Conservation (phyloP, 2,329 filamentous ascomycete species). For the Cadophora luteo-olivacea region DNA sequence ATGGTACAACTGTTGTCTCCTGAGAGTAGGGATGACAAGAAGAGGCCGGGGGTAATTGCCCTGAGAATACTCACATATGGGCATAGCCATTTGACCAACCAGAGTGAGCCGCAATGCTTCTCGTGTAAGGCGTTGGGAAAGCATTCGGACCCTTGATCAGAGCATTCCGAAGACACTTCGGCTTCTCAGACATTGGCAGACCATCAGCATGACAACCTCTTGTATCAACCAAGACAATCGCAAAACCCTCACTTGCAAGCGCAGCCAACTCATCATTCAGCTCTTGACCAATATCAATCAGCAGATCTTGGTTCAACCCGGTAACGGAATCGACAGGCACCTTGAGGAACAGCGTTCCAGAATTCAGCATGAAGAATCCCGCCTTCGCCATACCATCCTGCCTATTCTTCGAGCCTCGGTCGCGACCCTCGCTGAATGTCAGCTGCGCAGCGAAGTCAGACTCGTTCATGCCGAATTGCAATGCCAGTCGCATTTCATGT, state of each 20-base stretch:
- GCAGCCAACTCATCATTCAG: conserved; percentile 12
- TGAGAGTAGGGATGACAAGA: too few relatives aligned
- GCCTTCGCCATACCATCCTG: background rate
- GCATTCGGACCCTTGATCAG: conserved; percentile 1
- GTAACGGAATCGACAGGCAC: background rate
- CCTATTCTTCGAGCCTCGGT: background rate
- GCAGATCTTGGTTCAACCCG: conserved; percentile 1
- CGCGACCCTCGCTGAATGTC: background rate
- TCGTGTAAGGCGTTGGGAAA: background rate
- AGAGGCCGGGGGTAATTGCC: too few relatives aligned
- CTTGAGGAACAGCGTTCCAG: conserved; percentile 6
- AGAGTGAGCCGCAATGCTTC: background rate
- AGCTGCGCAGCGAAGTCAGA: background rate
- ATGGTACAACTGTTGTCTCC: too few relatives aligned
- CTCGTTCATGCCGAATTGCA: conserved; percentile 18
- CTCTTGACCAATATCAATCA: conserved; percentile 11
- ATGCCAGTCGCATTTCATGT: conserved; percentile 9
- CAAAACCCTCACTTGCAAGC: background rate
- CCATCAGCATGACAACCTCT: conserved; percentile 5
- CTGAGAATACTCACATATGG: conserved; percentile 13
- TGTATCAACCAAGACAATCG: conserved; percentile 10
- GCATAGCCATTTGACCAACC: conserved; percentile 16
- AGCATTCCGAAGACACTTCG: background rate
- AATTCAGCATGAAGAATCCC: conserved; percentile 4
- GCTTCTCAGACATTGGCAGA: background rate